phyloP scores from a whole-genome alignment of 805 yeast species.

The Maudiozyma bulderi region DNA sequence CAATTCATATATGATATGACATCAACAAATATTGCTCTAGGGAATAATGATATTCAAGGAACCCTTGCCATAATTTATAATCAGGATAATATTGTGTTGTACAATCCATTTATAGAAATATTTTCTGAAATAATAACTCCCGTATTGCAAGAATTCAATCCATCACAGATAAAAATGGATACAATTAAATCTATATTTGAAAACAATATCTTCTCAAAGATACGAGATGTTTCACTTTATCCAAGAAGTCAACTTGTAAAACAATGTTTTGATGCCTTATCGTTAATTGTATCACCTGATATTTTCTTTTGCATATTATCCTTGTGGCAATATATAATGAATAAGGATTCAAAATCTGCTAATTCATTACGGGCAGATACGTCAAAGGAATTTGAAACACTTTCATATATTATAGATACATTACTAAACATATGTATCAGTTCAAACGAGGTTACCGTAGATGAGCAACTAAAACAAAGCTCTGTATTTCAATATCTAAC shows the following conservation, averaged over 20 bases:
- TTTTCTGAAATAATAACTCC: constrained; percentile 12
- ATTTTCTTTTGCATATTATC: constrained; percentile 12
- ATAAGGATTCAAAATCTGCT: neutral
- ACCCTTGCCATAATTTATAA: constrained; percentile 19
- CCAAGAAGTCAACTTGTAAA: constrained; percentile 7
- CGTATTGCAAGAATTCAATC: neutral
- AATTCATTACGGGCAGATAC: neutral
- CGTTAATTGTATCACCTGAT: constrained; percentile 11
- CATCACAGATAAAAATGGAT: neutral
- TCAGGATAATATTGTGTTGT: constrained; percentile 26
- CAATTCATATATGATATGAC: neutral
- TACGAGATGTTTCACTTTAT: constrained; percentile 1
- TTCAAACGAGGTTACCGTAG: neutral
- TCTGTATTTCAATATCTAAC: constrained; percentile 12
- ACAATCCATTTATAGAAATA: constrained; percentile 25
- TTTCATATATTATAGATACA: constrained; percentile 1
- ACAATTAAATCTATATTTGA: neutral
- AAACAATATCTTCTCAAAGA: neutral
- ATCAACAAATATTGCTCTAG: neutral
- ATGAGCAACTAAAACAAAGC: neutral
- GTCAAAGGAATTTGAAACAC: constrained; percentile 3
- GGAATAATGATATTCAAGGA: constrained; percentile 27
- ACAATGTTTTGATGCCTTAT: constrained; percentile 15
- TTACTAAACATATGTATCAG: neutral
- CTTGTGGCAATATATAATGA: constrained; percentile 18